Base-by-base conservation (phyloP, 1,284 basidiomycete species). In the Cutaneotrichosporon sp. region DNA sequence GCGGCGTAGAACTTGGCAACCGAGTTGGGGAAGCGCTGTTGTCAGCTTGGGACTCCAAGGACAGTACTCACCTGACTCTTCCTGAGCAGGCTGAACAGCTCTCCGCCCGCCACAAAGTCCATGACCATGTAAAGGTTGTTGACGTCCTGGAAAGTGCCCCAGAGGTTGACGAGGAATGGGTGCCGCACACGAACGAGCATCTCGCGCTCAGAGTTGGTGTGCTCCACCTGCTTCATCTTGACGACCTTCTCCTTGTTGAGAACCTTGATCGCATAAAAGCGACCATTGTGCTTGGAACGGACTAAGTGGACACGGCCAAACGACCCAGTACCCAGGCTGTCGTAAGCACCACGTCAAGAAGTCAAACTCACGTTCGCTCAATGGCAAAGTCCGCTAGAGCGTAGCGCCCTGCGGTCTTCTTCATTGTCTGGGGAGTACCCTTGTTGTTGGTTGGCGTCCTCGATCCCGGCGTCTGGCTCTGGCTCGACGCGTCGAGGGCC, bases 1-100 rank as follows among this genome's bases (percentile, higher is more conserved):
- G 97, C 95, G 0, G 94, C 92, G 72, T 98, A 99, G 81, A 99
- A 99, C 79, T 99, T 99, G 31, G 97, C 95, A 4, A 99, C 97
- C 1, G 94, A 93, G 71, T 97, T 95, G 1, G 97, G 95, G 81
- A 99, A 99, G 42, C 95, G 86, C 90, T 97, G 80, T 25, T 4
- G 52, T 64, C 24, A 62, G 66, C 25, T 9, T 18, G 33, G 42
- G 50, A n/a, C 25, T 64, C 34, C 46, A 24, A 54, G 38, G 20
- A 49, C 13, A n/a, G 16, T 42, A 13, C 86, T 68, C 56, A 93
- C 93, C 78, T 91, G 91, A 54, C 91, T 93, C 81, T 92, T 86
- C 63, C 94, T 85, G 63, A 97, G 79, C 49, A 97, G 85, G 51
- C 90, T 91, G 77, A 99, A 99, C 8, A 99, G 83, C 80, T 99